Conservation (phyloP, 495 filamentous ascomycete species). For the Melanomma pulvis-pyrius region DNA sequence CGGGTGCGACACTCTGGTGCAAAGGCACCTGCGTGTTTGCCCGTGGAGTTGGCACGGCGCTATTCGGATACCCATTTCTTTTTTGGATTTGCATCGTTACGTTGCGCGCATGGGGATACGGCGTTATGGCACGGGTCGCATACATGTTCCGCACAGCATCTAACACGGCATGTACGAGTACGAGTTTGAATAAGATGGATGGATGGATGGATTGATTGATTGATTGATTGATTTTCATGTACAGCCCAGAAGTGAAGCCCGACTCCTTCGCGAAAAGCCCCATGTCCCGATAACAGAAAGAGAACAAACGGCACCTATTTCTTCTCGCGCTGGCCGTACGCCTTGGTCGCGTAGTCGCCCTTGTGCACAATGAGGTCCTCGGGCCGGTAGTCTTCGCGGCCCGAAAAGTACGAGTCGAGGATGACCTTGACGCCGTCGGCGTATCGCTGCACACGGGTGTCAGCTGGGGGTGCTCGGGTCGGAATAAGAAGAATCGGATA, state of each 20-base stretch:
- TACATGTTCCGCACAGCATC: background rate
- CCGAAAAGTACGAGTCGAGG: slow-evolving; percentile 85
- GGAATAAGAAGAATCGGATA: background rate
- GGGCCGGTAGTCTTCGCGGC: slow-evolving; percentile 80
- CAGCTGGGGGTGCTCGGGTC: background rate
- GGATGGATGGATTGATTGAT: too few relatives aligned
- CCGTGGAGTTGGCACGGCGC: background rate
- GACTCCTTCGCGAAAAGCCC: background rate
- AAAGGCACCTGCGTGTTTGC: background rate
- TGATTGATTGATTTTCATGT: slow-evolving; percentile 20
- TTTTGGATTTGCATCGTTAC: slow-evolving; percentile 1
- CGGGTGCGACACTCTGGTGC: too few relatives aligned
- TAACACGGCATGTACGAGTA: too few relatives aligned
- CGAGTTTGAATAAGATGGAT: too few relatives aligned
- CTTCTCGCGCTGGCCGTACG: slow-evolving; percentile 82
- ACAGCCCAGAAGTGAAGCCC: slow-evolving; percentile 2
- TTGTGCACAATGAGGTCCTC: slow-evolving; percentile 91
- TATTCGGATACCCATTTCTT: slow-evolving; percentile 19
- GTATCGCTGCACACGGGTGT: slow-evolving; percentile 67
- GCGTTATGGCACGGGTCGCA: too few relatives aligned
- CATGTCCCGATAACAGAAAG: too few relatives aligned
- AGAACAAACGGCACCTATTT: slow-evolving; percentile 32
- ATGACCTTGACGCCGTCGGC: slow-evolving; percentile 87
- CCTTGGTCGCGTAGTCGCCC: slow-evolving; percentile 94
- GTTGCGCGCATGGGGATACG: background rate